phyloP scores from a whole-genome alignment of 2,329 filamentous ascomycete species.

The Fusarium sp. region DNA sequence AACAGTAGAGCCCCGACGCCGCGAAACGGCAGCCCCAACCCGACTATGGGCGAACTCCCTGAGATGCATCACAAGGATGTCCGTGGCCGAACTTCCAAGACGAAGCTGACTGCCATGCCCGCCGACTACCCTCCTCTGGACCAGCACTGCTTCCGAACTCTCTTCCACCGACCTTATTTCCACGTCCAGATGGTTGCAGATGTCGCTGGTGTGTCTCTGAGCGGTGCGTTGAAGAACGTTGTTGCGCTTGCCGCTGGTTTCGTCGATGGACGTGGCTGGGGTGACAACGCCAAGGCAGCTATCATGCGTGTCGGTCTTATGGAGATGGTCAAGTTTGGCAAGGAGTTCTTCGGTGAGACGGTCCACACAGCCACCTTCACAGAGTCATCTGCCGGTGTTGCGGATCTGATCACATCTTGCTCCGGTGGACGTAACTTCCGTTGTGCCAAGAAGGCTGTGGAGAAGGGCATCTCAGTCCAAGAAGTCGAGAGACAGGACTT shows the following conservation, averaged over 20 bases:
- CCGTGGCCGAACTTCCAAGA: conserved; percentile 76
- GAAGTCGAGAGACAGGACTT: conserved; percentile 92
- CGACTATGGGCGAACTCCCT: conserved; percentile 67
- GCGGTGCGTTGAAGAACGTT: conserved; percentile 96
- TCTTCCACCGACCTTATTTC: conserved; percentile 98
- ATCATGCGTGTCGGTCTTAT: conserved; percentile 96
- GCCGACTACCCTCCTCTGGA: conserved; percentile 88
- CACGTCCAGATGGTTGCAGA: conserved; percentile 94
- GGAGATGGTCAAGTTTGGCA: conserved; percentile 97
- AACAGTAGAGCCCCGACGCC: conserved; percentile 77
- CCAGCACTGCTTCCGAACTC: conserved; percentile 83
- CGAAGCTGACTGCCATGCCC: conserved; percentile 82
- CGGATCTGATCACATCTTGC: conserved; percentile 95
- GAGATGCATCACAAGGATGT: conserved; percentile 78
- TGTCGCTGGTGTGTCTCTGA: conserved; percentile 96
- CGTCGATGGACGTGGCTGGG: conserved; percentile 95
- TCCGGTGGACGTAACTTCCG: conserved; percentile 93
- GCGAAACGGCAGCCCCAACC: conserved; percentile 63
- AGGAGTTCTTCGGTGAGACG: conserved; percentile 90
- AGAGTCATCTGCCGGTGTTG: conserved; percentile 95
- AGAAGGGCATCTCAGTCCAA: conserved; percentile 83
- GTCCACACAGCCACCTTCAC: conserved; percentile 90
- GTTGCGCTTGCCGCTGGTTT: conserved; percentile 95
- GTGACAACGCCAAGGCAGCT: conserved; percentile 98
- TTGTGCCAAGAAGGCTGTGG: conserved; percentile 89